Evolutionary conservation across 2,329 filamentous ascomycete genomes (phyloP), one percentile per base, ranked within the genome.

Genomic region (Penicillium decumbens): DNA sequence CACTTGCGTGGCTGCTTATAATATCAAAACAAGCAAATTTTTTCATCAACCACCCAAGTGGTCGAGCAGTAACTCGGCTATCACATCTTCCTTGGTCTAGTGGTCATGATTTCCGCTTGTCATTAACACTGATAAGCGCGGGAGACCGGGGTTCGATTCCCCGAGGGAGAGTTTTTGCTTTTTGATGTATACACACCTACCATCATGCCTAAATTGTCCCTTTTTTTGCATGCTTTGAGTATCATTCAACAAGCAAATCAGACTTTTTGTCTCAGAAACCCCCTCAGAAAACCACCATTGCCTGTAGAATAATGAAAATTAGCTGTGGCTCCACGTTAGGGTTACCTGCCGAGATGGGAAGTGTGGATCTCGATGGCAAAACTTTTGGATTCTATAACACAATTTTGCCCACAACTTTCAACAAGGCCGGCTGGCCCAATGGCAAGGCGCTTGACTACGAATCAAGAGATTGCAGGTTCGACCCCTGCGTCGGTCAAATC

Each of bases 371-470:
- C 5, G 8, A 13, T 27, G 12, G 37, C 18, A 6, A n/a, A 3
- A 27, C 15, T 6, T 27, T 15, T 27, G 23, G 38, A n/a, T 15
- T 8, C 5, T 27, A 40, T 27, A 10, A 37, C 23, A 29, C 28
- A 30, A 24, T 23, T 13, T 15, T 15, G 4, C 6, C n/a, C 6
- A 2, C 8, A 1, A 15, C 9, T n/a, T 28, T 32, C 37, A 40
- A 25, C 15, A 32, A 43, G 62, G 62, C 56, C 63, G 58, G 62
- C 62, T 73, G 70, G 71, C 72, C 71, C 70, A 74, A 74, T 74
- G 72, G 73, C 67, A 75, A 75, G 71, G 73, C 72, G 73, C 70
- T 74, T 75, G 73, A 75, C 73, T 75, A 74, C 73, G 73, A 72
- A 75, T 75, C 72, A 74, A 73, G 69, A 75, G 72, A 74, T 74